These are phyloP conservation scores for Trametes maxima DNA, from an alignment of 768 basidiomycete genomes.

Conservation along the genomic window DNA sequence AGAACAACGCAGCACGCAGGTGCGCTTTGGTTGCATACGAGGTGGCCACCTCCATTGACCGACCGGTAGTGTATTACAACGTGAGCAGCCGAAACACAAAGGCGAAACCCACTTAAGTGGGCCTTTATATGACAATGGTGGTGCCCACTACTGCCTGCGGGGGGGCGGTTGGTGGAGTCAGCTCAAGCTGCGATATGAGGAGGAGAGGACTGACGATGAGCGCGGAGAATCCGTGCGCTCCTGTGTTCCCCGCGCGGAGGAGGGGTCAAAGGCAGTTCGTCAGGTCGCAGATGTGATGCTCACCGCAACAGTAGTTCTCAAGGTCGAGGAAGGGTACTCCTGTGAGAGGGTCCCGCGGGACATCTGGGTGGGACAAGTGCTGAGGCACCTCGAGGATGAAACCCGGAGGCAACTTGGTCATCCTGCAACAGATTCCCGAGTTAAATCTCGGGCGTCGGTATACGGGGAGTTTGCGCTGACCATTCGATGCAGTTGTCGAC, in stretches of 20 bases:
- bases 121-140: too few relatives aligned
- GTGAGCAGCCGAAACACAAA: too few relatives aligned
- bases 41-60: too few relatives aligned
- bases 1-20: too few relatives aligned
- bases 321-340: conserved; percentile 71
- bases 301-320: conserved; percentile 72
- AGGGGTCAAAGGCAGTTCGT: not conserved
- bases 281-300: conserved; percentile 20
- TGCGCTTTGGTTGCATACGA: too few relatives aligned
- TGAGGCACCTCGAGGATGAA: conserved; percentile 72
- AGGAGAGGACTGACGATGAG: conserved; percentile 56
- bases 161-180: too few relatives aligned
- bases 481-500: conserved; percentile 85
- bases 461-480: conserved; percentile 36
- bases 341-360: conserved; percentile 43
- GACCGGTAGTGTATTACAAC: too few relatives aligned
- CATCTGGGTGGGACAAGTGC: conserved; percentile 56
- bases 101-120: too few relatives aligned
- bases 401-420: conserved; percentile 77
- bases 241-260: conserved; percentile 35
- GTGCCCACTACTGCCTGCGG: too few relatives aligned
- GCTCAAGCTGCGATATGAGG: too few relatives aligned
- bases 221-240: conserved; percentile 85
- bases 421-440: conserved; percentile 45
- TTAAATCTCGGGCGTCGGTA: not conserved